phyloP scores from a whole-genome alignment of 495 filamentous ascomycete species.

The Xylaria longipes region DNA sequence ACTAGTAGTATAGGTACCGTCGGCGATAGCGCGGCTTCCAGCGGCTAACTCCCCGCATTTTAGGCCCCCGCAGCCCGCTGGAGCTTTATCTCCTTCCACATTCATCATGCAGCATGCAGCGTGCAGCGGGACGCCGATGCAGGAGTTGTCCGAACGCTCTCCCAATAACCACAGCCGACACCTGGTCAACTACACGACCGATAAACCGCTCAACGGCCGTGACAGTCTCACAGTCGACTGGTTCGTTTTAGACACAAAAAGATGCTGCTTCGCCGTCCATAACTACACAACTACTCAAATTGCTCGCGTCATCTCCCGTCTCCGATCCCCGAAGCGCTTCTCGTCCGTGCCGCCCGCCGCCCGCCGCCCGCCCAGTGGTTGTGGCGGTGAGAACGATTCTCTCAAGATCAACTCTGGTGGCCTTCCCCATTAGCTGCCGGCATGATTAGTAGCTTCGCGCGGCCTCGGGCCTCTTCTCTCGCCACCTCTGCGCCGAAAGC shows the following conservation, averaged over 20 bases:
- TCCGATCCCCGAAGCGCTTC: slow-evolving; percentile 1
- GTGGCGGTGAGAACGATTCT: background rate
- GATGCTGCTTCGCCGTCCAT: background rate
- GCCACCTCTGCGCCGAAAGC: slow-evolving; percentile 25
- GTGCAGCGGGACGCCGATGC: slow-evolving; percentile 11
- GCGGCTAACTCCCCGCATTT: slow-evolving; percentile 17
- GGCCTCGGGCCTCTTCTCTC: slow-evolving; percentile 37
- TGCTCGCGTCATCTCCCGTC: background rate
- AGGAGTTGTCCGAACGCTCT: slow-evolving; percentile 5
- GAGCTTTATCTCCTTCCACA: slow-evolving; percentile 16
- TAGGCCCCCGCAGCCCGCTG: slow-evolving; percentile 16
- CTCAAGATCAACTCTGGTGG: background rate
- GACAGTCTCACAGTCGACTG: background rate
- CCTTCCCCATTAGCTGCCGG: slow-evolving; percentile 13
- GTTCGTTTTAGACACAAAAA: background rate
- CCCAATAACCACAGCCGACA: background rate
- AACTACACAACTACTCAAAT: background rate
- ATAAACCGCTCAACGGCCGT: background rate
- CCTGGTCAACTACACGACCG: background rate
- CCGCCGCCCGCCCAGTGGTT: background rate
- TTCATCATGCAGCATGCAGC: slow-evolving; percentile 2
- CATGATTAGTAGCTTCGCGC: slow-evolving; percentile 45
- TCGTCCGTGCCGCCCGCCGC: background rate
- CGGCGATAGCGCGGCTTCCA: slow-evolving; percentile 12
- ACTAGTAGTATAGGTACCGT: background rate